Evolutionary conservation across 2,329 filamentous ascomycete species (phyloP).

Genomic region (Xylaria sp.): DNA sequence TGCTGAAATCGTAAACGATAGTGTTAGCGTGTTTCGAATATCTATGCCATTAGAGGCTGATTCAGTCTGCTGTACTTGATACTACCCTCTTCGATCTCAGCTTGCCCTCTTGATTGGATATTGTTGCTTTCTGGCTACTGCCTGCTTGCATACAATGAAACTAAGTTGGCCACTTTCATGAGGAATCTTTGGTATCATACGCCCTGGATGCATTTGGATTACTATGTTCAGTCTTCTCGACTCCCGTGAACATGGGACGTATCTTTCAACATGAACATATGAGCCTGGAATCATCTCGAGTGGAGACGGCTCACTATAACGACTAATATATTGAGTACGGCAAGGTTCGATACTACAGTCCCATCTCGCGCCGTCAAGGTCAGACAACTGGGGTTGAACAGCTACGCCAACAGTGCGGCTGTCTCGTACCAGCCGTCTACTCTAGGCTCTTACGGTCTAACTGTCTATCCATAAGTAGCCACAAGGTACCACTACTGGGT

Average conservation of each 20-base stretch:
- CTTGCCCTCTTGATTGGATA: neutral
- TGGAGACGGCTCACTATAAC: neutral
- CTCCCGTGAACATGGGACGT: neutral
- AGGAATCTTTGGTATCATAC: neutral
- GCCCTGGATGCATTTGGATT: neutral
- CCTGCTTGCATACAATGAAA: conserved; percentile 1
- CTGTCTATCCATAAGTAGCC: conserved; percentile 10
- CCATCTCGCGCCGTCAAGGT: neutral
- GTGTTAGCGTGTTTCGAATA: conserved; percentile 4
- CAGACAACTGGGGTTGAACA: conserved; percentile 13
- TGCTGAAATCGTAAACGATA: neutral
- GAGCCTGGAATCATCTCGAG: neutral
- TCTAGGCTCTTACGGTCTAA: neutral
- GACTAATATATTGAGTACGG: neutral
- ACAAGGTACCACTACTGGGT: neutral
- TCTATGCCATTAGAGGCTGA: neutral
- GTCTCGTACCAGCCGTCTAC: conserved; percentile 10
- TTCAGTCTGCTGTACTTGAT: neutral
- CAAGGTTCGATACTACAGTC: neutral
- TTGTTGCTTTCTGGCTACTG: neutral
- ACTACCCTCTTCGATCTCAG: neutral
- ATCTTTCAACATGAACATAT: neutral
- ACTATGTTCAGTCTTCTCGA: neutral
- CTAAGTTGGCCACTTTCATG: neutral
- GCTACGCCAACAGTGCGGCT: conserved; percentile 9